Conservation (phyloP, 495 filamentous ascomycete genomes). For the Lasiosphaeris hirsuta region DNA sequence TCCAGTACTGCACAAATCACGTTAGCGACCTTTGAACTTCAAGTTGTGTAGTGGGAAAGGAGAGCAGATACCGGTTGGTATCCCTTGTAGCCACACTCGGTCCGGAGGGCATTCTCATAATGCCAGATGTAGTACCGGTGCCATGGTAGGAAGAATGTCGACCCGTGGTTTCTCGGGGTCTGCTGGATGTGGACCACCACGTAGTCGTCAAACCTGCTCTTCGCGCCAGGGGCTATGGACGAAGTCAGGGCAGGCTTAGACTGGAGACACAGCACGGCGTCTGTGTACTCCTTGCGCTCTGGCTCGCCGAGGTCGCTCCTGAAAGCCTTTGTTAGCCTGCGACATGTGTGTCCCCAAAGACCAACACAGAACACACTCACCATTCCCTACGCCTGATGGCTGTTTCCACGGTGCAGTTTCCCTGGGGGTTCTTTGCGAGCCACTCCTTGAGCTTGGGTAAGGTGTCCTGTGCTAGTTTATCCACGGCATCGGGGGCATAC, state of each 20-base stretch:
- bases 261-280: conserved; percentile 62
- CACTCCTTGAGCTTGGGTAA: conserved; percentile 22
- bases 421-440: conserved; percentile 26
- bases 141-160: conserved; percentile 64
- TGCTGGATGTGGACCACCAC: conserved; percentile 63
- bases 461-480: conserved; percentile 12
- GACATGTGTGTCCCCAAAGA: no score
- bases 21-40: background rate
- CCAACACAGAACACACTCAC: conserved; percentile 1
- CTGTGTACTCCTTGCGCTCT: conserved; percentile 57
- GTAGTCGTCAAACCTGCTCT: conserved; percentile 61
- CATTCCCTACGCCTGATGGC: conserved; percentile 22
- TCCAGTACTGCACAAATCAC: conserved; percentile 20
- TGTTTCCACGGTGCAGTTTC: conserved; percentile 22
- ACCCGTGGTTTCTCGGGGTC: conserved; percentile 57
- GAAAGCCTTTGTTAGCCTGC: background rate
- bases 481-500: conserved; percentile 21
- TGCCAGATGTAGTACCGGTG: conserved; percentile 64
- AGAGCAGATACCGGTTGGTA: conserved; percentile 25
- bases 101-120: conserved; percentile 62
- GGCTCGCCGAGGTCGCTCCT: conserved; percentile 47
- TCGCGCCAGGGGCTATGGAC: conserved; percentile 30
- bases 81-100: conserved; percentile 67
- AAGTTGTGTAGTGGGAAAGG: background rate
- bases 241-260: conserved; percentile 44